Percentiles rank a stretch among this genome's conserved stretches.
phyloP scores from a whole-genome alignment of 1,139 yeast genomes.

The Pichia norvegensis region DNA sequence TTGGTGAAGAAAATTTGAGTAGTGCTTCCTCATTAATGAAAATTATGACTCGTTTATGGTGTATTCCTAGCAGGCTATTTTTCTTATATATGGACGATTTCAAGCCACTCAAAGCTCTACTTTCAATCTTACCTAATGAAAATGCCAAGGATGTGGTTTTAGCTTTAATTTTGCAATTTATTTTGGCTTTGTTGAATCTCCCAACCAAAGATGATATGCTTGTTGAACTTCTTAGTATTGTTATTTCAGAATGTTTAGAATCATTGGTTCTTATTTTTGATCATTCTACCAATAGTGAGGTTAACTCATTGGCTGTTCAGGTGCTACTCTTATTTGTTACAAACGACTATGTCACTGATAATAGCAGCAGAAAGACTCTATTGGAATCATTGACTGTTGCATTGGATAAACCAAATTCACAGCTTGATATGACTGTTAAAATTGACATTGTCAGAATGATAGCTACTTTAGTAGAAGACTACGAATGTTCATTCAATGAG shows the following conservation, averaged over 20 bases:
- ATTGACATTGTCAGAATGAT: conserved; percentile 54
- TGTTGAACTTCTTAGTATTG: conserved; percentile 43
- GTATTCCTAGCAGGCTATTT: conserved; percentile 38
- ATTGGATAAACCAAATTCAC: conserved; percentile 53
- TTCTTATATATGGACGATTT: conserved; percentile 52
- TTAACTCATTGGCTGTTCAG: conserved; percentile 47
- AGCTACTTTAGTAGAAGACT: conserved; percentile 29
- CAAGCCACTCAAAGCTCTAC: conserved; percentile 48
- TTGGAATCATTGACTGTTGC: conserved; percentile 54
- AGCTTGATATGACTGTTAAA: conserved; percentile 48
- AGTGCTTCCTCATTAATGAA: conserved; percentile 73
- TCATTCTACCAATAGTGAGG: conserved; percentile 37
- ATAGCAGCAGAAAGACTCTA: conserved; percentile 47
- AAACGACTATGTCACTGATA: conserved; percentile 52
- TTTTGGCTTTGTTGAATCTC: conserved; percentile 32
- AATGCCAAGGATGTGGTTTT: conserved; percentile 65
- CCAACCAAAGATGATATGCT: conserved; percentile 36
- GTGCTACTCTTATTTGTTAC: conserved; percentile 50
- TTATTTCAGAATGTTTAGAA: conserved; percentile 49
- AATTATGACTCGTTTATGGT: conserved; percentile 60
- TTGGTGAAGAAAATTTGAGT: conserved; percentile 72
- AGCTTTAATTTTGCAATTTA: conserved; percentile 48
- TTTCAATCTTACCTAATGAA: conserved; percentile 45
- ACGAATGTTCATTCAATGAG: conserved; percentile 47
- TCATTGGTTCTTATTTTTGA: conserved; percentile 45